Base-by-base conservation (phyloP, 2,329 filamentous ascomycete species). In the Lachnum nothofagi region DNA sequence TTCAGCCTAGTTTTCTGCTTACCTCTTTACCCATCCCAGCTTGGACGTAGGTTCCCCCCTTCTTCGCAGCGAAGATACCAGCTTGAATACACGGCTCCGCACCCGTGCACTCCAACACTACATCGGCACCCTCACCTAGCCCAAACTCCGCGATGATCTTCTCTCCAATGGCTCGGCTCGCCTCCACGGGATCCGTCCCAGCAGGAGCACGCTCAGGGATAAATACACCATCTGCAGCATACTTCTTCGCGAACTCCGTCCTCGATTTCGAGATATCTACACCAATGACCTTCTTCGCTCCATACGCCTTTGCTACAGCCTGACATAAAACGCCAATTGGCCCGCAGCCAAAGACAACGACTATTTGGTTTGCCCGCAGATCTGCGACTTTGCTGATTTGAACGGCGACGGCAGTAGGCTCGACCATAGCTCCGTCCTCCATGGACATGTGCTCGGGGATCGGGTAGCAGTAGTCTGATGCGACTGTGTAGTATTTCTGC, bases 351-450 rank as follows among this genome's bases (percentile, higher is more conserved):
- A 77, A 69, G 5, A 78, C 45, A 0, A 75, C 62, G 2, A 77
- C 69, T 0, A 68, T 73, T 43, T 74, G 68, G 1, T 69, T 64
- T 0, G 64, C 63, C 10, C 63, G 61, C 9, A 75, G 65, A 0
- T 70, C 63, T 0, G 70, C 72, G 1, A 68, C 62, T 43, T 69
- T 70, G 51, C 60, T 67, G 8, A 74, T 73, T 41, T 75, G 70
- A 3, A 76, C 72, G 0, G 76, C 75, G 1, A 79, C 75, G 0
- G 75, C 70, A 0, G 77, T 63, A 0, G 76, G 77, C 58, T 80
- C 76, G 1, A 77, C 69, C 7, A 80, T 60, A 0, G 76, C 77
- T 1, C 72, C 77, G 22, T 78, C 72, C 50, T 79, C 74, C 33
- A 76, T 60, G 1, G 63, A 64, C 45, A 80, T 66, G 40, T 71